Percentiles rank a stretch among this genome's conserved stretches.
Conservation (phyloP, 2,329 filamentous ascomycete genomes). For the Bipolaris oryzae region DNA sequence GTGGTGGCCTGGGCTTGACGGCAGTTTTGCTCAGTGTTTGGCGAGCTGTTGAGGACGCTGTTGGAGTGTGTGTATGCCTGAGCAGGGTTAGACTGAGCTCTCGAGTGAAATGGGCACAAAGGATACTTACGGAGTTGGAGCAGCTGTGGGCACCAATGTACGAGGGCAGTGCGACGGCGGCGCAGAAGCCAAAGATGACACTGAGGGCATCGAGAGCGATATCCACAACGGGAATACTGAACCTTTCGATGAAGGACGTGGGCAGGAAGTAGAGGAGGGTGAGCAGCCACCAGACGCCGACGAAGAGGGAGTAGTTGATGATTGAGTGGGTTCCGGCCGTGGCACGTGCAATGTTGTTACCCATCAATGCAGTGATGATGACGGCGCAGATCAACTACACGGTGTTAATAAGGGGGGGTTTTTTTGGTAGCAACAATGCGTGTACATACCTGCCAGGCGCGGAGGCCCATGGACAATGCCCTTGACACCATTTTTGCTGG, state of each 20-base stretch:
- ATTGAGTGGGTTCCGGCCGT: slow-evolving; percentile 61
- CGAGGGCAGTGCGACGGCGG: slow-evolving; percentile 71
- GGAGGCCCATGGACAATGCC: slow-evolving; percentile 49
- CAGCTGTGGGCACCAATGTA: slow-evolving; percentile 74
- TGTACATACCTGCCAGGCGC: slow-evolving; percentile 49
- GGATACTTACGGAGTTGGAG: slow-evolving; percentile 58
- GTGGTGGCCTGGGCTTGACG: slow-evolving; percentile 75
- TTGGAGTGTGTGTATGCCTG: slow-evolving; percentile 54
- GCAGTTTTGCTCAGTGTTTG: slow-evolving; percentile 68
- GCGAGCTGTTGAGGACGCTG: slow-evolving; percentile 68
- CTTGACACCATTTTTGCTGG: slow-evolving; percentile 49
- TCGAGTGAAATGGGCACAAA: too few relatives aligned
- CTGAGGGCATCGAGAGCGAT: slow-evolving; percentile 64
- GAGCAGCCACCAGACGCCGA: slow-evolving; percentile 69
- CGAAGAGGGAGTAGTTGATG: slow-evolving; percentile 71
- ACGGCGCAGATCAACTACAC: slow-evolving; percentile 64
- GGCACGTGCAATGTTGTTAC: slow-evolving; percentile 65
- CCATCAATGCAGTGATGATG: slow-evolving; percentile 65
- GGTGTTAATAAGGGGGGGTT: neutral
- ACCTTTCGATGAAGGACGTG: slow-evolving; percentile 59
- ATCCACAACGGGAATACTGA: slow-evolving; percentile 60
- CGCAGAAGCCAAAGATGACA: slow-evolving; percentile 72
- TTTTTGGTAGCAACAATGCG: neutral
- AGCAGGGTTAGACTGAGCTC: neutral
- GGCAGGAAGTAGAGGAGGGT: slow-evolving; percentile 67